Evolutionary conservation across 345 rosid species (phyloP).

Genomic region (Iberis pinnata): DNA sequence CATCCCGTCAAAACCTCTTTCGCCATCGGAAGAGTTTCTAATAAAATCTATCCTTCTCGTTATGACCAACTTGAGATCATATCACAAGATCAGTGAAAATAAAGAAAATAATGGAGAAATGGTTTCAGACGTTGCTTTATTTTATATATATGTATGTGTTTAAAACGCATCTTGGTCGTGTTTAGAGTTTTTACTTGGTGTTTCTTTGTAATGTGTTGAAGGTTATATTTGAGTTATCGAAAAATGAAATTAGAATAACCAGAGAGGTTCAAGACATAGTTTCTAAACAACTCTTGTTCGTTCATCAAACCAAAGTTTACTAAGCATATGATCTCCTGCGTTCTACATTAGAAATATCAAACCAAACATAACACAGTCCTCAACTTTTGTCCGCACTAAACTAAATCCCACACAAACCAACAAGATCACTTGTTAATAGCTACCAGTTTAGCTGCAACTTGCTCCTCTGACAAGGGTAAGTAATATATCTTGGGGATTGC

Average conservation of each 20-base stretch:
- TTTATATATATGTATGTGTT: background rate
- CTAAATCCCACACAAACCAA: slow-evolving; percentile 21
- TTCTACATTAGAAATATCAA: slow-evolving; percentile 24
- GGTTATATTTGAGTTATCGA: background rate
- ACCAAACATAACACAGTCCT: slow-evolving; percentile 26
- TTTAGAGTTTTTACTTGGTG: background rate
- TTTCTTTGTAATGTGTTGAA: background rate
- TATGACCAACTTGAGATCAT: slow-evolving; percentile 5
- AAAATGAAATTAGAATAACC: background rate
- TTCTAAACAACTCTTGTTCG: slow-evolving; percentile 8
- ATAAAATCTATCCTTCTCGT: slow-evolving; percentile 19
- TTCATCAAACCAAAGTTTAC: slow-evolving; percentile 13
- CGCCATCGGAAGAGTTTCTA: slow-evolving; percentile 2
- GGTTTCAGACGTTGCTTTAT: background rate
- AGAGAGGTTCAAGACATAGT: slow-evolving; percentile 14
- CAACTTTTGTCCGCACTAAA: slow-evolving; percentile 23
- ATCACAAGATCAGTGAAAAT: background rate
- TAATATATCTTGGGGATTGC: slow-evolving; percentile 95
- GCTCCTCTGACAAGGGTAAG: slow-evolving; percentile 82
- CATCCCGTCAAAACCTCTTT: background rate
- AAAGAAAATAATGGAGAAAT: background rate
- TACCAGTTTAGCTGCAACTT: slow-evolving; percentile 71
- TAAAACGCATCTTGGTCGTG: slow-evolving; percentile 1
- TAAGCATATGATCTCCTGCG: slow-evolving; percentile 26
- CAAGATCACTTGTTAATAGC: slow-evolving; percentile 32